Percentiles rank a stretch among this genome's conserved stretches.
These are phyloP conservation scores for Spirogloea muscicola DNA, from an alignment of 139 green algal species.

Conservation along the genomic window DNA sequence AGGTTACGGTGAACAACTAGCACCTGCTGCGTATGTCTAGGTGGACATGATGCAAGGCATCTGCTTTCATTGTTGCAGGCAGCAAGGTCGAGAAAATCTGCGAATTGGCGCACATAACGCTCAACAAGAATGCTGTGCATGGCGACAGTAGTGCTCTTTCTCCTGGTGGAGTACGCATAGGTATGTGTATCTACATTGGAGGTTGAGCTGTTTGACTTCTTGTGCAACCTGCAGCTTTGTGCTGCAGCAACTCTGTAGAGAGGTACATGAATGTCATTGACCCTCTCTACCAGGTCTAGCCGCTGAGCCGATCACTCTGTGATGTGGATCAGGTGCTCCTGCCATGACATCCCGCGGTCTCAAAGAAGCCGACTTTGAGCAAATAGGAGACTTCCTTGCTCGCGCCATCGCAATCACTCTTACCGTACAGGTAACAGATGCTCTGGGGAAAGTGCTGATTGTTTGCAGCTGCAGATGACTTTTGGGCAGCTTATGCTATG, in stretches of 20 bases:
- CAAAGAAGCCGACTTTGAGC: slow-evolving; percentile 66
- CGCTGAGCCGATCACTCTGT: not conserved
- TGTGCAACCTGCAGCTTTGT: no score
- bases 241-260: no score
- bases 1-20: no score
- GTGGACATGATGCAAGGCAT: no score
- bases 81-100: slow-evolving; percentile 77
- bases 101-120: slow-evolving; percentile 80
- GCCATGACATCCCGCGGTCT: slow-evolving; percentile 78
- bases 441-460: no score
- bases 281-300: no score
- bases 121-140: slow-evolving; percentile 90
- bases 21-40: no score
- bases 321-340: slow-evolving; percentile 50
- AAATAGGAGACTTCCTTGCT: slow-evolving; percentile 71
- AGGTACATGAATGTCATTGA: no score
- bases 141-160: slow-evolving; percentile 74
- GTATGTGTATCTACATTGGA: slow-evolving; percentile 45
- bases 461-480: no score
- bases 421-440: slow-evolving; percentile 66
- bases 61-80: slow-evolving; percentile 37
- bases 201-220: no score
- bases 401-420: slow-evolving; percentile 58
- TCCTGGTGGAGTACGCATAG: slow-evolving; percentile 77
- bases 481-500: no score